Percentiles rank a stretch among this genome's conserved stretches.
These are phyloP conservation scores for Babesia sp. DNA, from an alignment of 169 alveolate genomes.

Conservation along the genomic window DNA sequence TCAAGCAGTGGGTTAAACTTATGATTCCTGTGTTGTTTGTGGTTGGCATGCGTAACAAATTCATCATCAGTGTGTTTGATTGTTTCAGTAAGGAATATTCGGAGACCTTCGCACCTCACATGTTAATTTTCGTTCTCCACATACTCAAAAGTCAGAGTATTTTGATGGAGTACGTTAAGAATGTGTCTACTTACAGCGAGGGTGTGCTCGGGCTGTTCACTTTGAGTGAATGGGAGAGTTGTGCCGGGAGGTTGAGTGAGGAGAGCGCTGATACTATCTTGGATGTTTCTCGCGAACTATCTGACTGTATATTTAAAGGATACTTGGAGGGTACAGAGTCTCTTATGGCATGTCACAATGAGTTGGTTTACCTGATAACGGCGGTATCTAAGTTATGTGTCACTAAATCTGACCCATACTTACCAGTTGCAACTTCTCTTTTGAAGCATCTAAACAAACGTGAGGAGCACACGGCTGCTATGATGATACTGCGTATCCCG, in stretches of 20 bases:
- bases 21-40: slow-evolving; percentile 20
- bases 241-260: slow-evolving; percentile 5
- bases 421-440: slow-evolving; percentile 18
- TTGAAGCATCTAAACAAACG: slow-evolving; percentile 15
- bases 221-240: slow-evolving; percentile 15
- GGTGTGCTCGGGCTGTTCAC: slow-evolving; percentile 30
- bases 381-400: slow-evolving; percentile 29
- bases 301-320: not conserved
- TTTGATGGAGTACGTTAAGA: slow-evolving; percentile 14
- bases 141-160: slow-evolving; percentile 4
- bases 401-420: slow-evolving; percentile 13
- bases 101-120: slow-evolving; percentile 26
- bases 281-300: slow-evolving; percentile 4
- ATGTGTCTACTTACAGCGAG: slow-evolving; percentile 24
- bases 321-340: slow-evolving; percentile 6
- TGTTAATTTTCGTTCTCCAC: slow-evolving; percentile 26
- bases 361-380: not conserved
- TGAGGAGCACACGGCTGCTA: slow-evolving; percentile 1
- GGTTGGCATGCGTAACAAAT: slow-evolving; percentile 4
- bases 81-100: slow-evolving; percentile 17
- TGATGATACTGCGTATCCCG: slow-evolving; percentile 7
- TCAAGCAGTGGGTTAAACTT: slow-evolving; percentile 26
- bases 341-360: slow-evolving; percentile 15
- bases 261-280: not conserved
- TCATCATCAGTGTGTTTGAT: slow-evolving; percentile 2